Evolutionary conservation across 129 eudicot genomes (phyloP).

Genomic region (Helianthus annuus): HanXRQr2.0-SUNRISE NC_035433.2:51205725-51206224

Average conservation of each 20-base stretch:
- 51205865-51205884: not conserved
- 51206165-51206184: not conserved
- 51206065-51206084: slow-evolving; percentile 17
- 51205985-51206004: slow-evolving; percentile 75
- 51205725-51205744: too few species aligned
- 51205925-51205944: slow-evolving; percentile 43
- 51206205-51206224: slow-evolving; percentile 6
- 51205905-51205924: not conserved
- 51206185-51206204: not conserved
- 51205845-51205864: too few species aligned
- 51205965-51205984: slow-evolving; percentile 89
- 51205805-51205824: too few species aligned
- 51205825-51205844: too few species aligned
- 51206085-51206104: not conserved
- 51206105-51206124: not conserved
- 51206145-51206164: not conserved
- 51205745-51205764: too few species aligned
- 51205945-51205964: slow-evolving; percentile 79
- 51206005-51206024: slow-evolving; percentile 84
- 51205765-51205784: too few species aligned
- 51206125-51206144: not conserved
- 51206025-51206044: slow-evolving; percentile 82
- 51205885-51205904: not conserved
- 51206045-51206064: slow-evolving; percentile 60
- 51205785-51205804: too few species aligned